phyloP scores from a whole-genome alignment of 192 early-diverging fungal species.

The Linnemannia schmuckeri region DNA sequence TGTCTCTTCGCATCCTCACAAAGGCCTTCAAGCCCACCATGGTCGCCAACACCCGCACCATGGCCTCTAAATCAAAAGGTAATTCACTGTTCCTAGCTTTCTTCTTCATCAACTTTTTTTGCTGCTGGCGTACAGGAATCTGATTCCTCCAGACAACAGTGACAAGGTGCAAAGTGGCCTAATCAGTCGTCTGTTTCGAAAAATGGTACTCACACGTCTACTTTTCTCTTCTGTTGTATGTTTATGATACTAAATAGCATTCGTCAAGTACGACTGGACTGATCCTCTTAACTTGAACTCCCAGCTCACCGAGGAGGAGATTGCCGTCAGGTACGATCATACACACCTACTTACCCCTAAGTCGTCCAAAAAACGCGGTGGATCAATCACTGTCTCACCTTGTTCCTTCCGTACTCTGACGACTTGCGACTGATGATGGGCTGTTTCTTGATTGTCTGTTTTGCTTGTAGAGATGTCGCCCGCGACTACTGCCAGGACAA shows the following conservation, averaged over 20 bases:
- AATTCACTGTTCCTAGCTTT: not conserved
- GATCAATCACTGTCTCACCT: not conserved
- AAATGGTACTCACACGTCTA: not conserved
- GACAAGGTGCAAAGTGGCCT: too few species aligned
- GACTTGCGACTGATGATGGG: not conserved
- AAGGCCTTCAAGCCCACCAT: slow-evolving; percentile 54
- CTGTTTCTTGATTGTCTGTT: not conserved
- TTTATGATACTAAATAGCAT: slow-evolving; percentile 12
- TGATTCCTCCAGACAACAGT: not conserved
- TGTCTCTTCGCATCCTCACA: slow-evolving; percentile 53
- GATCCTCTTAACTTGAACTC: slow-evolving; percentile 89
- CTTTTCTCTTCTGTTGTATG: not conserved
- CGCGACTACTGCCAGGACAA: slow-evolving; percentile 90
- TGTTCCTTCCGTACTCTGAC: not conserved
- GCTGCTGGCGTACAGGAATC: not conserved
- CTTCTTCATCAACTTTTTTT: not conserved
- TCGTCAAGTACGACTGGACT: slow-evolving; percentile 83
- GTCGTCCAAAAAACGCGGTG: not conserved
- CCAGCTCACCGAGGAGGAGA: slow-evolving; percentile 94
- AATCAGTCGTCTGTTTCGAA: too few species aligned
- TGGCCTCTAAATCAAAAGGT: slow-evolving; percentile 54
- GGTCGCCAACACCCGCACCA: slow-evolving; percentile 45
- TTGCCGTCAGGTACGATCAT: slow-evolving; percentile 63
- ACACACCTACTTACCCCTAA: not conserved
- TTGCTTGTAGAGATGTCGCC: slow-evolving; percentile 78